Conservation (phyloP, 352 stramenopile species). For the Globisporangium nunn region DNA sequence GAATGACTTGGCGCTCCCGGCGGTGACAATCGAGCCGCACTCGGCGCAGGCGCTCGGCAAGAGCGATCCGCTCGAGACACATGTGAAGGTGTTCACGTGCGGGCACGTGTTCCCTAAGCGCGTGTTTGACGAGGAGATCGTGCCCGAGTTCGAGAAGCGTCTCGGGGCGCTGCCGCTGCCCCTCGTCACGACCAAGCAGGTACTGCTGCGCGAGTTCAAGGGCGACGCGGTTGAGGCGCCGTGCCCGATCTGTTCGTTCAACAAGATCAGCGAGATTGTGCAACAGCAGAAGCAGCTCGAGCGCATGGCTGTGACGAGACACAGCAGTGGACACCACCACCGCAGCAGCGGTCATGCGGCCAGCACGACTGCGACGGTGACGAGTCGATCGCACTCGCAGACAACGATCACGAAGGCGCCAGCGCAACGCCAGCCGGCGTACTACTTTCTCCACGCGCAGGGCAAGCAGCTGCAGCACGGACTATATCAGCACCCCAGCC, state of each 20-base stretch:
- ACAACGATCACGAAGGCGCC: not conserved
- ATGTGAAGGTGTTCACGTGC: slow-evolving; percentile 82
- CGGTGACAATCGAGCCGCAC: slow-evolving; percentile 54
- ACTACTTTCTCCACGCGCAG: slow-evolving; percentile 57
- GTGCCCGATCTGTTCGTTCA: slow-evolving; percentile 77
- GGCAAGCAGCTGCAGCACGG: not conserved
- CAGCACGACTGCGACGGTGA: not conserved
- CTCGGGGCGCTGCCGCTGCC: slow-evolving; percentile 56
- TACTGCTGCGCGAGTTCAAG: slow-evolving; percentile 64
- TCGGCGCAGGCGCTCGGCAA: slow-evolving; percentile 63
- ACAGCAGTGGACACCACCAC: not conserved
- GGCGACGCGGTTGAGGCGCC: slow-evolving; percentile 52
- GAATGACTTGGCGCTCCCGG: slow-evolving; percentile 50
- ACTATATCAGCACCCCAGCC: not conserved
- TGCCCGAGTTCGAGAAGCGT: slow-evolving; percentile 76
- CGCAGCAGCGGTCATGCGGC: not conserved
- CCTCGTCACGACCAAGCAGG: slow-evolving; percentile 55
- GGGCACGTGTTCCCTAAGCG: slow-evolving; percentile 80
- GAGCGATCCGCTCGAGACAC: slow-evolving; percentile 79
- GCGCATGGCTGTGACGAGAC: not conserved
- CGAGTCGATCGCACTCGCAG: not conserved
- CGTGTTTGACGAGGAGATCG: slow-evolving; percentile 79
- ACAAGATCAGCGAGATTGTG: slow-evolving; percentile 64
- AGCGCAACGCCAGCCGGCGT: slow-evolving; percentile 7
- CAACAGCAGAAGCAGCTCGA: slow-evolving; percentile 23